These are phyloP conservation scores for Epichloe sylvatica DNA, from an alignment of 2,329 filamentous ascomycete species.

Conservation along the genomic window DNA sequence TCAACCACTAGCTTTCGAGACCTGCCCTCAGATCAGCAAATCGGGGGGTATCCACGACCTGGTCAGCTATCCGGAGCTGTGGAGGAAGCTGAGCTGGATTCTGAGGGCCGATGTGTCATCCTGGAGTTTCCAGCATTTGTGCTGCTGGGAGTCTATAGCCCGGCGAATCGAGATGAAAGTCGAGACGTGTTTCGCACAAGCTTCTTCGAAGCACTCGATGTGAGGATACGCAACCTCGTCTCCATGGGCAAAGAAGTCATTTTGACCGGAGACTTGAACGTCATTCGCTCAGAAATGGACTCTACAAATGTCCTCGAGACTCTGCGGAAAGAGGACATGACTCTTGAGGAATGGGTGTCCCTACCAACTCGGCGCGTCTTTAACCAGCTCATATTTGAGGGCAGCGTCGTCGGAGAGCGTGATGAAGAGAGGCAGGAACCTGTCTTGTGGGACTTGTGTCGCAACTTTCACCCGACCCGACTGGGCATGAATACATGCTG, in stretches of 20 bases:
- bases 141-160: slow-evolving; percentile 81
- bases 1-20: slow-evolving; percentile 59
- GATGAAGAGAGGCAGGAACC: slow-evolving; percentile 57
- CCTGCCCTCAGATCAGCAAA: slow-evolving; percentile 57
- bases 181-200: slow-evolving; percentile 69
- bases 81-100: slow-evolving; percentile 64
- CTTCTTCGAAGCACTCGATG: slow-evolving; percentile 69
- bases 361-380: slow-evolving; percentile 61
- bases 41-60: slow-evolving; percentile 78
- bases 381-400: slow-evolving; percentile 70
- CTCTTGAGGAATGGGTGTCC: slow-evolving; percentile 58
- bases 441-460: slow-evolving; percentile 70
- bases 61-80: slow-evolving; percentile 50
- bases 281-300: slow-evolving; percentile 55
- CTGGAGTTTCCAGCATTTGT: slow-evolving; percentile 94
- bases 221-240: slow-evolving; percentile 70
- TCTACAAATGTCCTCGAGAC: slow-evolving; percentile 59
- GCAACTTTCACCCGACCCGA: slow-evolving; percentile 65
- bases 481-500: slow-evolving; percentile 94
- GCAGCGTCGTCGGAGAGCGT: slow-evolving; percentile 49
- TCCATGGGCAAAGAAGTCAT: slow-evolving; percentile 73
- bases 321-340: slow-evolving; percentile 55
- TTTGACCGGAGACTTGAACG: slow-evolving; percentile 79
- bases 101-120: slow-evolving; percentile 80
- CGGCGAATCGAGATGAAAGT: slow-evolving; percentile 73